phyloP scores from a whole-genome alignment of 495 filamentous ascomycete genomes.

The Evansstolkia leycettana region DNA sequence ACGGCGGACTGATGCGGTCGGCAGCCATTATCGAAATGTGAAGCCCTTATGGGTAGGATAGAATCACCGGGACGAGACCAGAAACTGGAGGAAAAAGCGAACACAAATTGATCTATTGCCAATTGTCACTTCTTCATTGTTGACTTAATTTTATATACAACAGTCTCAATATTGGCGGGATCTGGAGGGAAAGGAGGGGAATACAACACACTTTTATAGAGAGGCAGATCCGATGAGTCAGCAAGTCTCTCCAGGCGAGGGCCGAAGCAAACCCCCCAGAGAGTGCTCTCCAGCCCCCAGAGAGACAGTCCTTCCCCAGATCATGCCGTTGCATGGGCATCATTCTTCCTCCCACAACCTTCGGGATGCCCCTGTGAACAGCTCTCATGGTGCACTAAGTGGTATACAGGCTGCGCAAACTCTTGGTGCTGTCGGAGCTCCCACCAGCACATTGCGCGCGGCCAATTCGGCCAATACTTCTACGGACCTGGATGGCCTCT shows the following conservation, averaged over 20 bases:
- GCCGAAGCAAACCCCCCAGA: no score
- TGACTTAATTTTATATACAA: no score
- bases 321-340: conserved; percentile 2
- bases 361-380: conserved; percentile 10
- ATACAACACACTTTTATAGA: no score
- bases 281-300: background rate
- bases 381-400: conserved; percentile 1
- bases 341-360: conserved; percentile 3
- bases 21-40: conserved; percentile 18
- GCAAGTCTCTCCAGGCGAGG: no score
- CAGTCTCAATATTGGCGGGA: no score
- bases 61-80: no score
- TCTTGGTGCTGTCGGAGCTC: conserved; percentile 37
- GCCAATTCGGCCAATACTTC: background rate
- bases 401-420: conserved; percentile 27
- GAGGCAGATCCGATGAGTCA: background rate
- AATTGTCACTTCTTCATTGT: no score
- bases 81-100: no score
- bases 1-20: conserved; percentile 13
- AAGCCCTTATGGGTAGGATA: no score
- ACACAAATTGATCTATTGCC: no score
- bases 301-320: background rate
- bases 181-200: no score
- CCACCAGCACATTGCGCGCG: conserved; percentile 11
- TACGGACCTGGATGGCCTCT: conserved; percentile 1